A percentile compares a stretch with the other conserved stretches of the same genome.
Evolutionary conservation across 2,329 filamentous ascomycete genomes (phyloP).

Genomic region (Trichothecium roseum): DNA sequence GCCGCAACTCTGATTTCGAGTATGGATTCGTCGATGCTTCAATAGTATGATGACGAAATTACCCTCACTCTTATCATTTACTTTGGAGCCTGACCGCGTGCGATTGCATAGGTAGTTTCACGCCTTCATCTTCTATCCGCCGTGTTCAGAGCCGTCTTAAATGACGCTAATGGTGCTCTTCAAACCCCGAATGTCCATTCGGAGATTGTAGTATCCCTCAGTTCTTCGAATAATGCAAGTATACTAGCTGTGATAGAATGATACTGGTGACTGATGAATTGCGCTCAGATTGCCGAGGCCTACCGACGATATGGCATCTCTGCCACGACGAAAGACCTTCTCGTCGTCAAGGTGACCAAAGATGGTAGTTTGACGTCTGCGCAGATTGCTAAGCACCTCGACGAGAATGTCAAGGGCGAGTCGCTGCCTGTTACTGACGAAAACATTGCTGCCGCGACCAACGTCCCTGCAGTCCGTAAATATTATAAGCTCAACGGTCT

Average conservation of each 20-base stretch:
- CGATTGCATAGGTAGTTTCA: conserved; percentile 51
- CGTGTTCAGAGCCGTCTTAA: conserved; percentile 65
- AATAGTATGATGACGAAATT: conserved; percentile 40
- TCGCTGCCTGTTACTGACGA: conserved; percentile 51
- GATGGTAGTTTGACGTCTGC: conserved; percentile 23
- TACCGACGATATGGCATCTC: conserved; percentile 82
- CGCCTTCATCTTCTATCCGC: conserved; percentile 64
- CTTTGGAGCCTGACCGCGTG: background rate
- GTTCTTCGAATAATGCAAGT: conserved; percentile 68
- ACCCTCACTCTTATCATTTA: background rate
- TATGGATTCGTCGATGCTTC: conserved; percentile 89
- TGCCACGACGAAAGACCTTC: conserved; percentile 57
- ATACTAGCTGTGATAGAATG: background rate
- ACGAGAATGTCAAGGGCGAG: conserved; percentile 49
- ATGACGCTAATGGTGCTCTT: conserved; percentile 48
- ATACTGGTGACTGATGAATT: conserved; percentile 4
- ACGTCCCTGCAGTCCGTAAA: conserved; percentile 64
- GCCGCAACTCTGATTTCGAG: conserved; percentile 75
- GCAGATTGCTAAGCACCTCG: conserved; percentile 48
- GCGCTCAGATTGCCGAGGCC: conserved; percentile 69
- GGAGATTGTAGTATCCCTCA: conserved; percentile 74
- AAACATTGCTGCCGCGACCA: conserved; percentile 46
- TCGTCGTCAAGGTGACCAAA: conserved; percentile 69
- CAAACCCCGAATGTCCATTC: conserved; percentile 82
- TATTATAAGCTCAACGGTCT: conserved; percentile 71